Base-by-base conservation (phyloP, 2,329 filamentous ascomycete species). In the Xylogone sp. region DNA sequence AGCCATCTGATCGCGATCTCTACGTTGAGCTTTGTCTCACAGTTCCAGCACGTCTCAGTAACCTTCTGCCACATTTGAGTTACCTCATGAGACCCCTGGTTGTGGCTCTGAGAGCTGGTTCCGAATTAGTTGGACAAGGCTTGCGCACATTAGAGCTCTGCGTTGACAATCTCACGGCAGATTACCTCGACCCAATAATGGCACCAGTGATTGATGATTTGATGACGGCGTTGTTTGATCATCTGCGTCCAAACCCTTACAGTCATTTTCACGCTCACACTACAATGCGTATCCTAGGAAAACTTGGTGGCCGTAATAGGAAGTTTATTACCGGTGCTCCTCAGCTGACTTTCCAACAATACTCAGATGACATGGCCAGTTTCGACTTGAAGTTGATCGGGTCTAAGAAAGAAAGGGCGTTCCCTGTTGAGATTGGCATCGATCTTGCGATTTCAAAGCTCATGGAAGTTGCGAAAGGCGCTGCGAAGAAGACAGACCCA, bases 171-270 rank as follows among this genome's bases (percentile, higher is more conserved):
- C 79, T 99, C 0, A 99, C 95, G 0, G 93, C 94, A 0, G 94
- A 99, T 64, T 99, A 99, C 65, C 75, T 99, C 13, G 94, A 99
- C 62, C 95, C 94, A 0, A 97, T 99, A 62, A 99, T 99, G 93
- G 90, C 93, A 2, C 95, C 94, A 0, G 95, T 97, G 21, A 97
- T 99, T 69, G 93, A 99, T 62, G 94, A 99, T 65, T 77, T 99
- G 43, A 99, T 99, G 94, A 94, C 91, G 45, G 93, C 93, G 1
- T 77, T 99, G 1, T 99, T 96, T 78, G 92, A 97, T 57, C 95
- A 99, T 68, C 78, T 99, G 42, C 88, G 88, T 62, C 95, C 94
- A 7, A 87, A 92, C 56, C 94, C 94, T 0, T 96, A 99, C 69
- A 96, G 88, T 62, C 95, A 99, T 68, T 96, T 97, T 69, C 93